phyloP scores from a whole-genome alignment of 164 flowering plant genomes.

The Pachysandra terminalis region DNA sequence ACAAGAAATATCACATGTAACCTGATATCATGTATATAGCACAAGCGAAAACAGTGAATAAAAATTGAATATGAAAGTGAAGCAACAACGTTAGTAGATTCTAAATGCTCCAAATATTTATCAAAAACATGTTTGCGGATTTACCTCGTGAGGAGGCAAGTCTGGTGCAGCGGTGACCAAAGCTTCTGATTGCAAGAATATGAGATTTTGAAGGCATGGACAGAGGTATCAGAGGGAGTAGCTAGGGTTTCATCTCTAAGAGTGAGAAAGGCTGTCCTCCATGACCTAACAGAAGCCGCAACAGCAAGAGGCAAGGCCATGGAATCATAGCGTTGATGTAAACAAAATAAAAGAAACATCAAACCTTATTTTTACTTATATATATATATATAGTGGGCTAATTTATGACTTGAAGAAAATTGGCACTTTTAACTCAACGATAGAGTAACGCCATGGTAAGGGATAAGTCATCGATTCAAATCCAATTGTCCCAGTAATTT shows the following conservation, averaged over 20 bases:
- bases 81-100: not conserved
- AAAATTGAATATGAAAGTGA: not conserved
- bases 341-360: no score
- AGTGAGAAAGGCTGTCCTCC: conserved; percentile 89
- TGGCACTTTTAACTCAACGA: no score
- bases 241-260: conserved; percentile 75
- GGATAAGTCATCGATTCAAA: no score
- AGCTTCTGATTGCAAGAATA: conserved; percentile 52
- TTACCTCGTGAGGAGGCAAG: conserved; percentile 76
- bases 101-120: not conserved
- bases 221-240: conserved; percentile 31
- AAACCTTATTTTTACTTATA: no score
- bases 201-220: conserved; percentile 40
- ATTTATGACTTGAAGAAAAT: no score
- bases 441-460: no score
- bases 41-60: not conserved
- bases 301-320: not conserved
- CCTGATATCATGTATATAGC: conserved; percentile 31
- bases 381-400: no score
- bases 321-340: no score
- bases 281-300: conserved; percentile 32
- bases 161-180: conserved; percentile 49
- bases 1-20: conserved; percentile 49
- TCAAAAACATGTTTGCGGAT: not conserved
- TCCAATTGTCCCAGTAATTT: no score